phyloP scores from a whole-genome alignment of 805 yeast species.

The Kuraishia hungarica region DNA sequence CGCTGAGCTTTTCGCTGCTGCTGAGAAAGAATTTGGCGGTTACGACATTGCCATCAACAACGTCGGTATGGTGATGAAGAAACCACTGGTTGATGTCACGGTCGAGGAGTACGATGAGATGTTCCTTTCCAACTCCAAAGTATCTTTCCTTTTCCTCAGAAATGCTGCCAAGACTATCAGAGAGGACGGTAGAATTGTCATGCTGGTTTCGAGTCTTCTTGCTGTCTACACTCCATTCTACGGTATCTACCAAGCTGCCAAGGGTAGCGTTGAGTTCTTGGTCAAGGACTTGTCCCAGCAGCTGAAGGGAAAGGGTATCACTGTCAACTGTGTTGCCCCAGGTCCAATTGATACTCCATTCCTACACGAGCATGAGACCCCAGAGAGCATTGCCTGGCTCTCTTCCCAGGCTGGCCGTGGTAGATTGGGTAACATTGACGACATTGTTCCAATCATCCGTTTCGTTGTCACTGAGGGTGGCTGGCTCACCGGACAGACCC shows the following conservation, averaged over 20 bases:
- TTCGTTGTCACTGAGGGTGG: slow-evolving; percentile 57
- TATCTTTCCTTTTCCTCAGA: slow-evolving; percentile 54
- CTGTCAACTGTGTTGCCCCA: slow-evolving; percentile 52
- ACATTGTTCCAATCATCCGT: slow-evolving; percentile 55
- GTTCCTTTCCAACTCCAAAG: slow-evolving; percentile 46
- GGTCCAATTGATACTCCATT: slow-evolving; percentile 66
- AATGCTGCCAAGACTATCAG: slow-evolving; percentile 43
- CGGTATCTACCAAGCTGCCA: slow-evolving; percentile 47
- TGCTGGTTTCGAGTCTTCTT: slow-evolving; percentile 53
- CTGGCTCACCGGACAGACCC: slow-evolving; percentile 67
- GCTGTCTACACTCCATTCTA: slow-evolving; percentile 57
- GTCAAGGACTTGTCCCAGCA: slow-evolving; percentile 49
- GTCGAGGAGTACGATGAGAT: slow-evolving; percentile 46
- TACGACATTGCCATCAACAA: slow-evolving; percentile 61
- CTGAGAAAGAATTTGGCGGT: slow-evolving; percentile 35
- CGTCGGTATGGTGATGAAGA: slow-evolving; percentile 60
- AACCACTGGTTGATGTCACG: slow-evolving; percentile 42
- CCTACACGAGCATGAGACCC: slow-evolving; percentile 51
- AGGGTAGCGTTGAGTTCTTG: slow-evolving; percentile 47
- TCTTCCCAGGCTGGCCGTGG: slow-evolving; percentile 40
- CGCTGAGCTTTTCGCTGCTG: slow-evolving; percentile 34
- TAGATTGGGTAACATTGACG: slow-evolving; percentile 48
- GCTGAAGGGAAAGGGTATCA: slow-evolving; percentile 32
- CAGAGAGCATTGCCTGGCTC: slow-evolving; percentile 43
- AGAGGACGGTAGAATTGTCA: slow-evolving; percentile 45